A percentile compares a stretch with the other conserved stretches of the same genome.
Conservation (phyloP, 169 alveolate genomes). For the Plasmodium coatneyi region DNA sequence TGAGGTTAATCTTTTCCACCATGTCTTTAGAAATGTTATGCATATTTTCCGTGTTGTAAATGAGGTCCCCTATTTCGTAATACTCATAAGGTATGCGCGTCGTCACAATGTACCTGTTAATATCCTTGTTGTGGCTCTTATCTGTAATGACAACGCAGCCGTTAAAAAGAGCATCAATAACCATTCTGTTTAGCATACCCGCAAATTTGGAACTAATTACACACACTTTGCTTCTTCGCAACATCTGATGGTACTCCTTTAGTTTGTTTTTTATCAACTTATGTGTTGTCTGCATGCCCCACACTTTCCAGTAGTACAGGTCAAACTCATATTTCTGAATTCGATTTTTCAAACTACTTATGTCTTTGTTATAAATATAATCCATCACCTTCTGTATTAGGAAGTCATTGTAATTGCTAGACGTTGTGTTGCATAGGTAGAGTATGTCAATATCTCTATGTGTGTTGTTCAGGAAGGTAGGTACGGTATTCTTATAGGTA, state of each 20-base stretch:
- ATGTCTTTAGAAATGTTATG: constrained; percentile 11
- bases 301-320: constrained; percentile 58
- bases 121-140: constrained; percentile 61
- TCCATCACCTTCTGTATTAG: constrained; percentile 64
- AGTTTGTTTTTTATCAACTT: constrained; percentile 55
- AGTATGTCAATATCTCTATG: constrained; percentile 63
- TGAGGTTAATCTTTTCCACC: constrained; percentile 9
- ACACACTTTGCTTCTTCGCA: constrained; percentile 67
- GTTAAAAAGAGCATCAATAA: constrained; percentile 43
- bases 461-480: not conserved
- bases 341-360: constrained; percentile 8
- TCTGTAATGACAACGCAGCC: constrained; percentile 71
- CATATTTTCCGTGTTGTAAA: constrained; percentile 56
- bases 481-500: not conserved
- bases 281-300: constrained; percentile 75
- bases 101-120: constrained; percentile 27
- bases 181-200: constrained; percentile 64
- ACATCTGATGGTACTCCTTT: constrained; percentile 9
- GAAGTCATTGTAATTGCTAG: constrained; percentile 59
- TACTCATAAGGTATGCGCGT: constrained; percentile 67
- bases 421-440: constrained; percentile 42
- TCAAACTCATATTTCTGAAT: constrained; percentile 50
- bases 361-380: constrained; percentile 50
- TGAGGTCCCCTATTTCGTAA: constrained; percentile 55
- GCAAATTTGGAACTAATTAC: constrained; percentile 62